Evolutionary conservation across 208 protist species (phyloP).

Genomic region (Leptomonas pyrrhocoris): DNA sequence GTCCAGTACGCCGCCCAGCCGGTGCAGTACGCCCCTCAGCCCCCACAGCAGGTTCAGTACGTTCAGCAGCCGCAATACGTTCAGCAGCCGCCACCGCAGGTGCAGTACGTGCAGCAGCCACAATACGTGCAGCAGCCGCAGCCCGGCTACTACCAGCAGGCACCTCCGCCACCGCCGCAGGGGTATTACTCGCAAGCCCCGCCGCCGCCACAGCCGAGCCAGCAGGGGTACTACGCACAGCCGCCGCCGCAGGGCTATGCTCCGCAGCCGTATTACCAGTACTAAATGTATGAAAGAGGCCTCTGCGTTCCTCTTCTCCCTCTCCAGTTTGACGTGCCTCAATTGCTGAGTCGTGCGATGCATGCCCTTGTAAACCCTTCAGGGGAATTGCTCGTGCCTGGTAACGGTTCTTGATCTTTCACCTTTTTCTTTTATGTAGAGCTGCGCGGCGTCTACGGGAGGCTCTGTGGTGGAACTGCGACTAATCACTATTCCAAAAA

Average conservation of each 20-base stretch:
- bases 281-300: conserved; percentile 1
- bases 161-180: conserved; percentile 7
- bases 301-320: not conserved
- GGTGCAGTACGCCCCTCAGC: conserved; percentile 6
- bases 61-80: conserved; percentile 21
- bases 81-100: conserved; percentile 12
- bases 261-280: conserved; percentile 31
- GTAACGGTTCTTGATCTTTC: no score
- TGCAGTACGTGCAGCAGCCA: conserved; percentile 8
- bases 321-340: no score
- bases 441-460: no score
- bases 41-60: conserved; percentile 18
- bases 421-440: no score
- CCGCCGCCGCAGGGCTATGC: conserved; percentile 35
- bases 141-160: conserved; percentile 22
- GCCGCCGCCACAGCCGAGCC: conserved; percentile 9
- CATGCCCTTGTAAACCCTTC: no score
- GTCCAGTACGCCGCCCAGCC: conserved; percentile 25
- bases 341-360: no score
- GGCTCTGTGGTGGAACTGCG: not conserved
- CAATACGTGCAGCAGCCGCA: conserved; percentile 27
- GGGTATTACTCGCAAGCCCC: not conserved
- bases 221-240: conserved; percentile 22
- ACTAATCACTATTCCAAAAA: not conserved
- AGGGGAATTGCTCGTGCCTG: no score